Evolutionary conservation across 345 rosid species (phyloP).

Genomic region (Corchorus olitorius): DNA sequence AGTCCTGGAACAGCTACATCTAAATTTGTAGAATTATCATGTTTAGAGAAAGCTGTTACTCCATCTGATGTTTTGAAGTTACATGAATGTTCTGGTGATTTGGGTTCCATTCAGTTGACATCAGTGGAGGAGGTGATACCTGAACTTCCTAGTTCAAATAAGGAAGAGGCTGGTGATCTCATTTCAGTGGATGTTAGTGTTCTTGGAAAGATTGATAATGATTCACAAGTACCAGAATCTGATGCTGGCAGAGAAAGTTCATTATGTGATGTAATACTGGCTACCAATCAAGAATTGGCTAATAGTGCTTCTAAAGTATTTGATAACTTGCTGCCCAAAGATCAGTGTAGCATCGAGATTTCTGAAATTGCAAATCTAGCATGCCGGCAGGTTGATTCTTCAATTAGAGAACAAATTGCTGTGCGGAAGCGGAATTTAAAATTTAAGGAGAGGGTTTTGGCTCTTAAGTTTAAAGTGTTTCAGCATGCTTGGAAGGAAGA

Average conservation of each 20-base stretch:
- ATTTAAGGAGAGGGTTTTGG: slow-evolving; percentile 76
- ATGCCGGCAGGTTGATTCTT: slow-evolving; percentile 35
- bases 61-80: slow-evolving; percentile 30
- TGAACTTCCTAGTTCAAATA: slow-evolving; percentile 20
- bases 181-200: slow-evolving; percentile 25
- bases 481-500: slow-evolving; percentile 91
- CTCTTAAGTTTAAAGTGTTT: slow-evolving; percentile 78
- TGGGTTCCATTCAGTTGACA: slow-evolving; percentile 26
- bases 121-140: slow-evolving; percentile 16
- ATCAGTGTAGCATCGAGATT: slow-evolving; percentile 31
- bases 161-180: slow-evolving; percentile 25
- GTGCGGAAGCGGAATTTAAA: slow-evolving; percentile 46
- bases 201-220: slow-evolving; percentile 25
- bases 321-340: slow-evolving; percentile 50
- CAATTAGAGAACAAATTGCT: slow-evolving; percentile 49
- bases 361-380: slow-evolving; percentile 32
- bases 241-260: slow-evolving; percentile 36
- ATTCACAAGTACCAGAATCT: slow-evolving; percentile 28
- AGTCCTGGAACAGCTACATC: slow-evolving; percentile 76
- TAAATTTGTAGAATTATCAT: slow-evolving; percentile 43
- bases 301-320: slow-evolving; percentile 56
- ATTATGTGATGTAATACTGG: slow-evolving; percentile 44
- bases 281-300: slow-evolving; percentile 67
- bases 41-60: slow-evolving; percentile 30
- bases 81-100: slow-evolving; percentile 32